phyloP scores from a whole-genome alignment of 2,329 filamentous ascomycete genomes.

The Ophiostoma sp. region DNA sequence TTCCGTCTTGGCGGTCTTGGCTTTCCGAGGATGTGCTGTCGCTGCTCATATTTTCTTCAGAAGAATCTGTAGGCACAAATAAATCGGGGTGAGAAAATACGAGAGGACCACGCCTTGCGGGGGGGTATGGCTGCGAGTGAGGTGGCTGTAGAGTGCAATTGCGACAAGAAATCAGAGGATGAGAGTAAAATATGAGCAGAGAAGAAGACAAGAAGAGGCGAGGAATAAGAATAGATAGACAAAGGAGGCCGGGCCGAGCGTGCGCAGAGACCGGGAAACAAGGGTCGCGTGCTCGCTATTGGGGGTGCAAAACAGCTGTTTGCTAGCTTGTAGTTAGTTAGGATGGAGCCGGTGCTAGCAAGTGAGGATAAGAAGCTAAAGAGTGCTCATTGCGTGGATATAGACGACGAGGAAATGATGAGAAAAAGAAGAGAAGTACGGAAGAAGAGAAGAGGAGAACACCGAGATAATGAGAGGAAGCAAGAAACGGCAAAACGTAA shows the following conservation, averaged over 20 bases:
- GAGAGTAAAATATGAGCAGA: background rate
- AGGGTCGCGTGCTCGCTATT: background rate
- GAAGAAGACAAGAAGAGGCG: background rate
- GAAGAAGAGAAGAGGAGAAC: background rate
- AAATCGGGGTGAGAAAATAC: background rate
- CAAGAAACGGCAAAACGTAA: background rate
- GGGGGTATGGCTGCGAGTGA: background rate
- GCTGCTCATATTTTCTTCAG: background rate
- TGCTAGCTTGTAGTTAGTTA: slow-evolving; percentile 7
- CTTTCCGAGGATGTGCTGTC: background rate
- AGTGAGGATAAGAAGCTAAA: background rate
- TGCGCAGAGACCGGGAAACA: background rate
- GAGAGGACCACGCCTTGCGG: background rate
- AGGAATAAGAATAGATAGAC: background rate
- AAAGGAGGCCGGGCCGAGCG: background rate
- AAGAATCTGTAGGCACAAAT: background rate
- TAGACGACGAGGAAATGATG: background rate
- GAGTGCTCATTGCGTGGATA: background rate
- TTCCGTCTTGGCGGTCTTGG: slow-evolving; percentile 14
- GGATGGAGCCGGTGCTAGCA: slow-evolving; percentile 2
- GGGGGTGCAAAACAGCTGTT: background rate
- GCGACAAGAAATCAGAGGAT: background rate
- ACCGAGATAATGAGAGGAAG: background rate
- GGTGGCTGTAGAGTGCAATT: background rate
- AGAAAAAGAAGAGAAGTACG: background rate